These are phyloP conservation scores for Podaxis sp. DNA, from an alignment of 768 basidiomycete species.

Conservation along the genomic window DNA sequence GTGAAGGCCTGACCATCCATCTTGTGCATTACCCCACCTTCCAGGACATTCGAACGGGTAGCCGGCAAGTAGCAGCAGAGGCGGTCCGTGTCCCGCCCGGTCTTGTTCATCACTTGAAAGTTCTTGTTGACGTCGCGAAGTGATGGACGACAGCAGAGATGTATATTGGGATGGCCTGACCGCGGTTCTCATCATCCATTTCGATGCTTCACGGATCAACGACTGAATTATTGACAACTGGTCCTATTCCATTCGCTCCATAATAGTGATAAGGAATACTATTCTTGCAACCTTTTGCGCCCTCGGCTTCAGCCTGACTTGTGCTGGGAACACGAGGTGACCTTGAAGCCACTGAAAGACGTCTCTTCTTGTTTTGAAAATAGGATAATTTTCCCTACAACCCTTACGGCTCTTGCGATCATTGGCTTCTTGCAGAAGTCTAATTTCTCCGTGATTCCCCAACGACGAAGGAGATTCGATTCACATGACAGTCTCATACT, in stretches of 20 bases:
- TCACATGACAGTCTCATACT: constrained; percentile 10
- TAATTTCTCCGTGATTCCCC: constrained; percentile 12
- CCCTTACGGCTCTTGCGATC: neutral
- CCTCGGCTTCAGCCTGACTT: neutral
- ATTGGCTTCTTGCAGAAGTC: constrained; percentile 11
- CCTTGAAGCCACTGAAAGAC: neutral
- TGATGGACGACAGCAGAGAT: neutral
- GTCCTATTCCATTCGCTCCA: neutral
- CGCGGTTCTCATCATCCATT: neutral
- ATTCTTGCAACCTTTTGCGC: neutral
- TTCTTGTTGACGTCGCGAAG: neutral
- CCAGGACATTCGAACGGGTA: constrained; percentile 1
- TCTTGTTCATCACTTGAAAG: neutral
- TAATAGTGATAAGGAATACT: neutral
- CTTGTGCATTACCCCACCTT: neutral
- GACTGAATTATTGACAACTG: constrained; percentile 1
- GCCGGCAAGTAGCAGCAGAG: neutral
- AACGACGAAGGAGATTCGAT: neutral
- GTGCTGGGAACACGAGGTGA: neutral
- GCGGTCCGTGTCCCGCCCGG: constrained; percentile 1
- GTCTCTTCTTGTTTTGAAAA: neutral
- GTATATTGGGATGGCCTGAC: neutral
- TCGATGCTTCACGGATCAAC: neutral
- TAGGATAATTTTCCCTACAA: neutral
- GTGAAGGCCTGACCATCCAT: neutral